A percentile compares a stretch with the other conserved stretches of the same genome.
phyloP scores from a whole-genome alignment of 179 eudicot genomes.

The Drosera spatulata region DNA sequence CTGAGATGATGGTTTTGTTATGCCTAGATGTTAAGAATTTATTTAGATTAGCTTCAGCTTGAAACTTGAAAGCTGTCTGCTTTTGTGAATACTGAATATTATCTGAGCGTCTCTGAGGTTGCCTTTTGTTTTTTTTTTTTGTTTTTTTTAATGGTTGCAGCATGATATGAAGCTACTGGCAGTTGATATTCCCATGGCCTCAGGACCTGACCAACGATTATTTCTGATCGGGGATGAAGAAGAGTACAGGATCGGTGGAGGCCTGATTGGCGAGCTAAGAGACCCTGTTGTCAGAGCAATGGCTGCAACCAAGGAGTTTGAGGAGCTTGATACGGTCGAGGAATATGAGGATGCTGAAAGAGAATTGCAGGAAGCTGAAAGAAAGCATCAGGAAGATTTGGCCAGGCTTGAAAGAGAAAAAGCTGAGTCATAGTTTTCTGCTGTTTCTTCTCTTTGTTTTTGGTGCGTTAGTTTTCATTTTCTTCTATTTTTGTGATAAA shows the following conservation, averaged over 20 bases:
- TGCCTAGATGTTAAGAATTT: too few relatives aligned
- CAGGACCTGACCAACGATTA: conserved; percentile 81
- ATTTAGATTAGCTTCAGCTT: too few relatives aligned
- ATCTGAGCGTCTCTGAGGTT: too few relatives aligned
- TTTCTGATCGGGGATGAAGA: conserved; percentile 76
- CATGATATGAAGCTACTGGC: conserved; percentile 72
- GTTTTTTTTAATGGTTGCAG: conserved; percentile 21
- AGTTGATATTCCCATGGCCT: conserved; percentile 77
- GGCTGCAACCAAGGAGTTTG: conserved; percentile 77
- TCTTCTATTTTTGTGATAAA: too few relatives aligned
- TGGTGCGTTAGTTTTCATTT: too few relatives aligned
- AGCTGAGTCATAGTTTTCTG: conserved; percentile 1
- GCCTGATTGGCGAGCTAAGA: conserved; percentile 64
- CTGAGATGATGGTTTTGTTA: too few relatives aligned
- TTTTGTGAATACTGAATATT: too few relatives aligned
- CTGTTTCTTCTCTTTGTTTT: too few relatives aligned
- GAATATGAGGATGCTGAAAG: conserved; percentile 70
- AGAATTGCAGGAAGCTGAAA: conserved; percentile 64
- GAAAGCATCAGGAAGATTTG: conserved; percentile 50
- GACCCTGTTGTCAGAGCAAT: conserved; percentile 80
- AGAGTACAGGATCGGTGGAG: conserved; percentile 75
- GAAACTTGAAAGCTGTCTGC: too few relatives aligned
- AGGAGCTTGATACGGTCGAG: conserved; percentile 60
- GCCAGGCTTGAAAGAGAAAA: conserved; percentile 40
- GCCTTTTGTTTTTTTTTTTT: too few relatives aligned